Percentiles rank a stretch among this genome's conserved stretches.
Evolutionary conservation across 768 basidiomycete species (phyloP).

Genomic region (Sarcomyxa edulis): DNA sequence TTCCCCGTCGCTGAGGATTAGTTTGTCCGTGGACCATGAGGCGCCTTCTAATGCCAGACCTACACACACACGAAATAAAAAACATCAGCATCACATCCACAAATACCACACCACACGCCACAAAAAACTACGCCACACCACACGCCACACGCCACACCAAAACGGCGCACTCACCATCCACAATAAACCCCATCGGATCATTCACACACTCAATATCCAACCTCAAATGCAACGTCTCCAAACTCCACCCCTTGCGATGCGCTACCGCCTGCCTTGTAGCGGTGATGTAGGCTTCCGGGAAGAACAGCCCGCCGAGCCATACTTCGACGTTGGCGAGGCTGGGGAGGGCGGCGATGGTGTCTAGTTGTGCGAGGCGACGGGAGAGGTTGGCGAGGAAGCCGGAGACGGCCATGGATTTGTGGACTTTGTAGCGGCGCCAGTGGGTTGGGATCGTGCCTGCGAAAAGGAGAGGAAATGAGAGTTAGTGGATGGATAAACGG

Average conservation of each 20-base stretch:
- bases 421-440: slow-evolving; percentile 89
- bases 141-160: too few relatives aligned
- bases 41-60: slow-evolving; percentile 89
- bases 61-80: slow-evolving; percentile 25
- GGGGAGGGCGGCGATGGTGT: slow-evolving; percentile 60
- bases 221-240: slow-evolving; percentile 79
- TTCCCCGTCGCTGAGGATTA: slow-evolving; percentile 83
- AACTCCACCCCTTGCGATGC: slow-evolving; percentile 85
- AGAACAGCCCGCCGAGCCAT: slow-evolving; percentile 93
- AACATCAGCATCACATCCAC: too few relatives aligned
- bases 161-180: slow-evolving; percentile 66
- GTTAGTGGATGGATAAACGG: not conserved
- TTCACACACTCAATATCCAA: slow-evolving; percentile 80
- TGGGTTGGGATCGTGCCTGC: slow-evolving; percentile 82
- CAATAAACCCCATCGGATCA: slow-evolving; percentile 74
- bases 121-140: too few relatives aligned
- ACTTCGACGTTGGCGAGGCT: slow-evolving; percentile 69
- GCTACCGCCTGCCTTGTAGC: slow-evolving; percentile 96
- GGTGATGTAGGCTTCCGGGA: slow-evolving; percentile 94
- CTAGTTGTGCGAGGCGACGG: slow-evolving; percentile 78
- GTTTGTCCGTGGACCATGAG: slow-evolving; percentile 59
- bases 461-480: too few relatives aligned
- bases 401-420: slow-evolving; percentile 73
- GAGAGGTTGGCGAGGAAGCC: slow-evolving; percentile 84
- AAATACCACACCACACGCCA: too few relatives aligned